phyloP scores from a whole-genome alignment of 164 flowering plant species.

The Vitis labrusca region DNA sequence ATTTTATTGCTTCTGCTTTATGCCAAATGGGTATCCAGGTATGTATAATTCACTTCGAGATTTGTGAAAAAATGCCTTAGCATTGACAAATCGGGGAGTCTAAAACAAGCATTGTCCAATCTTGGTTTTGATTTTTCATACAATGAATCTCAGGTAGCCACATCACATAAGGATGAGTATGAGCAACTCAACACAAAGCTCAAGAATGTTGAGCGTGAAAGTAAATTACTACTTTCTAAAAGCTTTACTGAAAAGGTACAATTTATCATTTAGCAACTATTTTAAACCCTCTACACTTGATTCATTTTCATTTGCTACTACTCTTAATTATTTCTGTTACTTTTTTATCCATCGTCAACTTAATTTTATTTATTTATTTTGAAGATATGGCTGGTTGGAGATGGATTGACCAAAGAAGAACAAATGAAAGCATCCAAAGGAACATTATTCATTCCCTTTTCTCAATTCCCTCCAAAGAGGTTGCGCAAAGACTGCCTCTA shows the following conservation, averaged over 20 bases:
- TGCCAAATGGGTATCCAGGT: slow-evolving; percentile 61
- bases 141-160: slow-evolving; percentile 4
- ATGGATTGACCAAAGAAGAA: slow-evolving; percentile 41
- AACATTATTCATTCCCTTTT: slow-evolving; percentile 48
- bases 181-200: slow-evolving; percentile 19
- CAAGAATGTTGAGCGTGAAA: not conserved
- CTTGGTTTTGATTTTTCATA: no score
- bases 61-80: no score
- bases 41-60: not conserved
- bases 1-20: slow-evolving; percentile 35
- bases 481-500: slow-evolving; percentile 55
- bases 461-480: slow-evolving; percentile 43
- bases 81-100: no score
- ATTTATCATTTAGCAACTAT: not conserved
- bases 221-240: slow-evolving; percentile 24
- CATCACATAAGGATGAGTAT: slow-evolving; percentile 22
- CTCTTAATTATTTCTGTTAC: no score
- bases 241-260: slow-evolving; percentile 25
- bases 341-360: no score
- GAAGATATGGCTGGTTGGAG: slow-evolving; percentile 60
- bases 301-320: no score
- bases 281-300: no score
- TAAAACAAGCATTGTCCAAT: no score
- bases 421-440: slow-evolving; percentile 46
- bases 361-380: not conserved